phyloP scores from a whole-genome alignment of 1,139 yeast genomes.

The Pichia sp. region DNA sequence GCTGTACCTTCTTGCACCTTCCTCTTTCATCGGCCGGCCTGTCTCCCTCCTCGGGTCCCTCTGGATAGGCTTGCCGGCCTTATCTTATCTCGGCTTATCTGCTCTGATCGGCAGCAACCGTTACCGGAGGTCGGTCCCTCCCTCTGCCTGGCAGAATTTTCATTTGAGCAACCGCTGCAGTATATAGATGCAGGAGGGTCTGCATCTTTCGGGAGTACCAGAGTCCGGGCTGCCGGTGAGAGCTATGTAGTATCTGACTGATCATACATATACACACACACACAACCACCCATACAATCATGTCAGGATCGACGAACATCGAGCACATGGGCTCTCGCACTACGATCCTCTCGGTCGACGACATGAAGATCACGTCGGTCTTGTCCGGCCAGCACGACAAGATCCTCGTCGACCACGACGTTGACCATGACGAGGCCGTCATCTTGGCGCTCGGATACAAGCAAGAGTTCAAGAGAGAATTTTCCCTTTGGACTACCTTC shows the following conservation, averaged over 20 bases:
- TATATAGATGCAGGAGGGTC: no score
- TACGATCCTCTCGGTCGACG: slow-evolving; percentile 31
- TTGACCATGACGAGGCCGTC: slow-evolving; percentile 51
- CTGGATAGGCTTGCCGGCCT: not conserved
- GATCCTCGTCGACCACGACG: slow-evolving; percentile 38
- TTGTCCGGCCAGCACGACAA: slow-evolving; percentile 27
- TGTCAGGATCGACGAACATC: slow-evolving; percentile 8
- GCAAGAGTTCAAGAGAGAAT: slow-evolving; percentile 70
- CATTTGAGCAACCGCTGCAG: no score
- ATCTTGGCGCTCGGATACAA: slow-evolving; percentile 66
- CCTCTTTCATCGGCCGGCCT: not conserved
- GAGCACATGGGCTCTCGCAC: slow-evolving; percentile 14
- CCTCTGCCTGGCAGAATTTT: no score
- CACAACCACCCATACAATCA: not conserved
- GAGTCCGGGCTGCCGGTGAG: no score
- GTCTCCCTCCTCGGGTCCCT: not conserved
- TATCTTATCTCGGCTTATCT: not conserved
- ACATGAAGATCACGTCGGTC: slow-evolving; percentile 29
- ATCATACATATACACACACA: not conserved
- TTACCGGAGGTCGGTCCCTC: no score
- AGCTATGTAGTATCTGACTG: no score
- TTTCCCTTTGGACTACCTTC: slow-evolving; percentile 56
- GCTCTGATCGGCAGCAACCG: no score
- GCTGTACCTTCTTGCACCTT: slow-evolving; percentile 3
- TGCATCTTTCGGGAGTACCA: no score